Conservation (phyloP, 2,329 filamentous ascomycete species). For the Furcasterigmium furcatum region DNA sequence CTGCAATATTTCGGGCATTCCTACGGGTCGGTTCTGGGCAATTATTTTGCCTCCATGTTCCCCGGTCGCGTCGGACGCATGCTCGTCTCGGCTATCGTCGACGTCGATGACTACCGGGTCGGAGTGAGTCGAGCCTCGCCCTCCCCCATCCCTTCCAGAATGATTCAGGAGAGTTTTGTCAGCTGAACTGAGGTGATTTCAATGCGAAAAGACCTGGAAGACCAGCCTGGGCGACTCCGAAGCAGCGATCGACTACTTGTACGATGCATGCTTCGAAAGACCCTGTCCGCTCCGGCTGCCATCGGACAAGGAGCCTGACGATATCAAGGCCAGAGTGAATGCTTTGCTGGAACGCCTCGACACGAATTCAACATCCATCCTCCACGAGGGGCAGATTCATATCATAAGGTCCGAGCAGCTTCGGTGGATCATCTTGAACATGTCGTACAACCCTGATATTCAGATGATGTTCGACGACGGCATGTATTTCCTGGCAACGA, state of each 20-base stretch:
- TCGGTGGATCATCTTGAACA: background rate
- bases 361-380: slow-evolving; percentile 16
- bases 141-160: no score
- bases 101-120: slow-evolving; percentile 18
- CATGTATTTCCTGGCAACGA: background rate
- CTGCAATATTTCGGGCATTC: slow-evolving; percentile 40
- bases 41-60: slow-evolving; percentile 31
- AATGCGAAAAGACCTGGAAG: background rate
- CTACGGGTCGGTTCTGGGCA: slow-evolving; percentile 32
- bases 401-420: background rate
- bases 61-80: slow-evolving; percentile 32
- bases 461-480: background rate
- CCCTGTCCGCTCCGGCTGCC: slow-evolving; percentile 22
- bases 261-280: slow-evolving; percentile 22
- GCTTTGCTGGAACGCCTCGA: slow-evolving; percentile 23
- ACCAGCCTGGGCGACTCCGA: background rate
- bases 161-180: no score
- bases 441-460: background rate
- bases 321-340: slow-evolving; percentile 27
- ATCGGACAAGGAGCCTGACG: slow-evolving; percentile 18
- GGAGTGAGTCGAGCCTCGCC: slow-evolving; percentile 21
- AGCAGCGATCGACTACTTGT: background rate
- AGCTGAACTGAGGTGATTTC: no score
- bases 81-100: slow-evolving; percentile 24
- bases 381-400: slow-evolving; percentile 4